Conservation (phyloP, 176 grass and related monocot species). For the Phoenix roebelenii region DNA sequence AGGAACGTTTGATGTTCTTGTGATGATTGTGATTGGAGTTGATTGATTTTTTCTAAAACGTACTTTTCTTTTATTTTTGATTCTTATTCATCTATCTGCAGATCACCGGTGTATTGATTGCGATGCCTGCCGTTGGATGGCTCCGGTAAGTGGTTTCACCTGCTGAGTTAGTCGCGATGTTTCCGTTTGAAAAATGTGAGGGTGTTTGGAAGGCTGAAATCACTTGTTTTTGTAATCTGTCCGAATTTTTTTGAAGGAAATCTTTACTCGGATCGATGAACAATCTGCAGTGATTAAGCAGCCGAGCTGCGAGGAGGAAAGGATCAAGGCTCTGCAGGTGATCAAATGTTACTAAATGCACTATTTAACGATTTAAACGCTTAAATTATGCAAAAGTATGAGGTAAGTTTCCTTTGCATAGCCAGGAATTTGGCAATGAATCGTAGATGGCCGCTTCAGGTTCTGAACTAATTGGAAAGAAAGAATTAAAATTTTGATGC, state of each 20-base stretch:
- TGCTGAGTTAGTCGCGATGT: neutral
- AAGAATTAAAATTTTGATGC: too few relatives aligned
- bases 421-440: too few relatives aligned
- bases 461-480: too few relatives aligned
- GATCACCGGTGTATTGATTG: slow-evolving; percentile 85
- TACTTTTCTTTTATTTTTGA: neutral
- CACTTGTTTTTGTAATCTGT: neutral
- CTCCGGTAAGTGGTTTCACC: slow-evolving; percentile 27
- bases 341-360: too few relatives aligned
- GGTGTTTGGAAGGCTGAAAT: too few relatives aligned
- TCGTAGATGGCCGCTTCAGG: too few relatives aligned
- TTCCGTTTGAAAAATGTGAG: too few relatives aligned
- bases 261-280: slow-evolving; percentile 53
- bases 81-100: slow-evolving; percentile 14
- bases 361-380: too few relatives aligned
- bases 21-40: neutral
- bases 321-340: slow-evolving; percentile 63
- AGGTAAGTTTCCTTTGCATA: too few relatives aligned
- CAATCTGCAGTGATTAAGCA: slow-evolving; percentile 54
- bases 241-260: slow-evolving; percentile 29
- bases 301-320: slow-evolving; percentile 44
- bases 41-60: neutral
- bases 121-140: slow-evolving; percentile 93
- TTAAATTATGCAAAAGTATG: too few relatives aligned
- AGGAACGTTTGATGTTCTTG: too few relatives aligned